Conservation (phyloP, 768 basidiomycete species). For the Lentinus tigrinus region DNA sequence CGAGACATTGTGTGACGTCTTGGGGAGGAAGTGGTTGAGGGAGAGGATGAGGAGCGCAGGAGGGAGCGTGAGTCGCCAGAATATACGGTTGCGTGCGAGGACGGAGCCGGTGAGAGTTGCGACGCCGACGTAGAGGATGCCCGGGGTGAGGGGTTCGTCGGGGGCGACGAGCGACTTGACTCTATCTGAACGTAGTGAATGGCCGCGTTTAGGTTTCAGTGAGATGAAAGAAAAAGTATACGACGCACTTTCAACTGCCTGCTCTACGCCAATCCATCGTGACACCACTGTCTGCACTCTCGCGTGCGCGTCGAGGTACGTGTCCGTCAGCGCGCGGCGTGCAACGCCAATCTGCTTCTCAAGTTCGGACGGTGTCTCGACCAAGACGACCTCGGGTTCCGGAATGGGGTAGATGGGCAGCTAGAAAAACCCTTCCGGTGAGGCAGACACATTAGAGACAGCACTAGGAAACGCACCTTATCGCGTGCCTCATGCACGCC, state of each 20-base stretch:
- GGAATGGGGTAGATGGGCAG: slow-evolving; percentile 79
- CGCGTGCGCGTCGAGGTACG: slow-evolving; percentile 56
- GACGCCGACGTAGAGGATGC: slow-evolving; percentile 87
- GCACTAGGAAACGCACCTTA: slow-evolving; percentile 16
- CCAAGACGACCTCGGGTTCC: slow-evolving; percentile 62
- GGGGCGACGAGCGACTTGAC: slow-evolving; percentile 80
- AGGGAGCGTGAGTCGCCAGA: slow-evolving; percentile 71
- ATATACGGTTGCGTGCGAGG: slow-evolving; percentile 76
- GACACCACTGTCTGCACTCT: slow-evolving; percentile 72
- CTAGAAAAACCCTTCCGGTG: slow-evolving; percentile 40
- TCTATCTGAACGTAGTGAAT: slow-evolving; percentile 48
- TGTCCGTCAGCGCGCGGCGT: slow-evolving; percentile 56
- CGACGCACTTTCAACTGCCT: slow-evolving; percentile 77
- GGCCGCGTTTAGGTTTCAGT: background rate
- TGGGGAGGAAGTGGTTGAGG: slow-evolving; percentile 82
- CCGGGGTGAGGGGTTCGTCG: slow-evolving; percentile 83
- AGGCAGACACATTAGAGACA: background rate
- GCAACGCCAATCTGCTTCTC: slow-evolving; percentile 74
- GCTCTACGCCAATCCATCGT: slow-evolving; percentile 84
- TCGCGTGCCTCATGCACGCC: slow-evolving; percentile 18
- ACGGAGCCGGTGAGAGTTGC: slow-evolving; percentile 88
- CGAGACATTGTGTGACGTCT: slow-evolving; percentile 70
- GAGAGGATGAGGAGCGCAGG: slow-evolving; percentile 70
- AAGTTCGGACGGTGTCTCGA: slow-evolving; percentile 72
- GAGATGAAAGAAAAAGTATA: background rate